phyloP scores from a whole-genome alignment of 371 early-diverging fungal species.

The Mortierella polycephala region DNA sequence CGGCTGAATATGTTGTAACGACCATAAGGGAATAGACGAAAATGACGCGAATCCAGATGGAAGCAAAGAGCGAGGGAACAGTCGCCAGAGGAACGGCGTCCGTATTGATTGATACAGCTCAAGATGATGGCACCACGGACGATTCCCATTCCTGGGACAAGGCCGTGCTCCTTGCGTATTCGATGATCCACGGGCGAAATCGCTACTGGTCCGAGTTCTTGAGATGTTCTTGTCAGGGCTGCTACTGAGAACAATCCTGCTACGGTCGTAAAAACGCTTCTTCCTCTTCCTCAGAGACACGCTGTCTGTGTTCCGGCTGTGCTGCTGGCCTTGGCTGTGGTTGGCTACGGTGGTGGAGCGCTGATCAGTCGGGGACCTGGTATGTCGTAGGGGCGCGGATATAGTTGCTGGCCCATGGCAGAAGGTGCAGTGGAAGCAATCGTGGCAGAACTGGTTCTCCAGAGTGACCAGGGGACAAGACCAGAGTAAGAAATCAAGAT shows the following conservation, averaged over 20 bases:
- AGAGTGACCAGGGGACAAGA: constrained; percentile 38
- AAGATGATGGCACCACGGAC: constrained; percentile 34
- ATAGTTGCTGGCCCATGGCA: constrained; percentile 29
- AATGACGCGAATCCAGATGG: not conserved
- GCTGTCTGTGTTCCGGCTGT: not conserved
- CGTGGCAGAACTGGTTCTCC: constrained; percentile 42
- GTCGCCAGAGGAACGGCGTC: constrained; percentile 24
- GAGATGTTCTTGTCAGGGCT: not conserved
- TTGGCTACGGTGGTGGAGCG: not conserved
- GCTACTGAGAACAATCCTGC: not conserved
- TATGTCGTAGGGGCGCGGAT: not conserved
- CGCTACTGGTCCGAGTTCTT: not conserved
- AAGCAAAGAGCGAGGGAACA: constrained; percentile 8
- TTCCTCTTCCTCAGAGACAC: constrained; percentile 15
- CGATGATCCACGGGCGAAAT: not conserved
- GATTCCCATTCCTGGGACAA: constrained; percentile 35
- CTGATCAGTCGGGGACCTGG: not conserved
- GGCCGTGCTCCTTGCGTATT: constrained; percentile 11
- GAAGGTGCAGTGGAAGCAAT: constrained; percentile 43
- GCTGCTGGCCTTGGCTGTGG: not conserved
- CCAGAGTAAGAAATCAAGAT: constrained; percentile 50
- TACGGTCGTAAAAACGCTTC: constrained; percentile 8
- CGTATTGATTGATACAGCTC: constrained; percentile 12
- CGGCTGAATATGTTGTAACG: not conserved
- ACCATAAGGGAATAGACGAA: not conserved